Conservation (phyloP, 805 yeast genomes). For the Sugiyamaella lignohabitans region DNA sequence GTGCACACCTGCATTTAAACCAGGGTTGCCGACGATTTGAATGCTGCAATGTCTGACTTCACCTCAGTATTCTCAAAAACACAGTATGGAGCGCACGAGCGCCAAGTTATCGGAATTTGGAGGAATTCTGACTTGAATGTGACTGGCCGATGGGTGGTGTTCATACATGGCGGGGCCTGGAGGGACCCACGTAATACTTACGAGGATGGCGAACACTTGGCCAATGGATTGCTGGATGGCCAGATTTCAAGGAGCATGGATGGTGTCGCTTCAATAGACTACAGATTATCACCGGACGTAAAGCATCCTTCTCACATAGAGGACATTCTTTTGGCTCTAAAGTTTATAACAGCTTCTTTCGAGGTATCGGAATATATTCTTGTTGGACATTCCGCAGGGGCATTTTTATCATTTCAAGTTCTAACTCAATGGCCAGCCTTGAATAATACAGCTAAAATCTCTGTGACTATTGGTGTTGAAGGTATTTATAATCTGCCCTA, state of each 20-base stretch:
- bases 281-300: conserved; percentile 57
- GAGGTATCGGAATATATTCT: conserved; percentile 31
- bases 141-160: conserved; percentile 35
- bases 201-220: conserved; percentile 43
- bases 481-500: conserved; percentile 58
- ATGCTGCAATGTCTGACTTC: not conserved
- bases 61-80: not conserved
- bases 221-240: conserved; percentile 24
- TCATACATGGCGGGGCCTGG: conserved; percentile 90
- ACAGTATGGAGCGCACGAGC: not conserved
- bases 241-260: not conserved
- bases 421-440: conserved; percentile 3
- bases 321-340: conserved; percentile 48
- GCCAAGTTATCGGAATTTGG: not conserved
- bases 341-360: conserved; percentile 19
- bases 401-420: conserved; percentile 56
- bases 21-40: not conserved
- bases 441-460: conserved; percentile 2
- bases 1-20: too few relatives aligned
- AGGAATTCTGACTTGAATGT: not conserved
- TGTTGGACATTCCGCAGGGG: conserved; percentile 81
- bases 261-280: conserved; percentile 47
- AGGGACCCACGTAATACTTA: conserved; percentile 59
- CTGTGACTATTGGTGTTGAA: conserved; percentile 38
- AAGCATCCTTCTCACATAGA: conserved; percentile 55